Evolutionary conservation across 179 eudicot species (phyloP).

Genomic region (Patellifolia procumbens): DNA sequence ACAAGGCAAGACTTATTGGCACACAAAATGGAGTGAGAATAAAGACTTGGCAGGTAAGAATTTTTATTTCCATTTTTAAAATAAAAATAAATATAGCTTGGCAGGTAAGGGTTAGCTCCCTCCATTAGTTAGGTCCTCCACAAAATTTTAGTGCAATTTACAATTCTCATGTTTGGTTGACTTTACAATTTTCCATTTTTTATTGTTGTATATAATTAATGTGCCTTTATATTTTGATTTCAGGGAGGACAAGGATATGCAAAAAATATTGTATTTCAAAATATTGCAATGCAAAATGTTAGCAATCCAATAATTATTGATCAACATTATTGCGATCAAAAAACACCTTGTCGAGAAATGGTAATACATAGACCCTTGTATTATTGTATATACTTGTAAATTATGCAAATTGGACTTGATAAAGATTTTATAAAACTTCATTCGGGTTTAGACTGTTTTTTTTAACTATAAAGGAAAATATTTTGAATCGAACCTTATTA

Average conservation of each 20-base stretch:
- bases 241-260: conserved; percentile 75
- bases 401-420: too few relatives aligned
- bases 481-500: too few relatives aligned
- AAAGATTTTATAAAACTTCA: neutral
- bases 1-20: conserved; percentile 35
- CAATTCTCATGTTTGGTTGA: neutral
- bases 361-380: conserved; percentile 29
- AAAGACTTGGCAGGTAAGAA: conserved; percentile 60
- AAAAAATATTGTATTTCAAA: conserved; percentile 57
- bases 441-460: neutral
- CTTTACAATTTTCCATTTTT: neutral
- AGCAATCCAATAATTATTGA: conserved; percentile 77
- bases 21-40: conserved; percentile 58
- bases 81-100: too few relatives aligned
- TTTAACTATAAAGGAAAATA: too few relatives aligned
- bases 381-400: neutral
- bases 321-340: conserved; percentile 68
- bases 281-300: conserved; percentile 69
- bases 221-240: neutral
- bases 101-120: conserved; percentile 42
- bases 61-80: neutral
- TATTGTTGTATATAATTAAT: too few relatives aligned
- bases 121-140: conserved; percentile 2
- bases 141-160: neutral
- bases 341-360: conserved; percentile 52